Evolutionary conservation across 2,329 filamentous ascomycete genomes (phyloP).

Genomic region (Talaromyces sp.): DNA sequence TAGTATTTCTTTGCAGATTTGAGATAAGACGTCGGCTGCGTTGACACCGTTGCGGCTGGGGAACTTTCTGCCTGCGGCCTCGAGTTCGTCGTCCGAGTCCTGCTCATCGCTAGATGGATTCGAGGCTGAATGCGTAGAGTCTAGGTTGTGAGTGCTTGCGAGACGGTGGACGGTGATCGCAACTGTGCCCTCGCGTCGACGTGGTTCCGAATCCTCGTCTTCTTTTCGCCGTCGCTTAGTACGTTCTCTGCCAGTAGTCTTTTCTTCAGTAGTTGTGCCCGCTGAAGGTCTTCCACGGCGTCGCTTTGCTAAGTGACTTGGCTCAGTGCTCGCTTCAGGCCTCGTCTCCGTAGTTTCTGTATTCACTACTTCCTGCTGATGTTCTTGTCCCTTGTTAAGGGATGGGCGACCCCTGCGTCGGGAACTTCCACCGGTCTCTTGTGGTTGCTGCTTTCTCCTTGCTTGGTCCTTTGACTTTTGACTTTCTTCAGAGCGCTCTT

Average conservation of each 20-base stretch:
- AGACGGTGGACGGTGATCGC: slow-evolving; percentile 43
- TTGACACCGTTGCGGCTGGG: slow-evolving; percentile 47
- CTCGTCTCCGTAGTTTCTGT: slow-evolving; percentile 6
- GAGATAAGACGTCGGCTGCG: slow-evolving; percentile 50
- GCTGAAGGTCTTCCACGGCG: slow-evolving; percentile 13
- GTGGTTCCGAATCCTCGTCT: neutral
- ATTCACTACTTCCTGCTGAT: slow-evolving; percentile 23
- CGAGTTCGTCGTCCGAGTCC: slow-evolving; percentile 26
- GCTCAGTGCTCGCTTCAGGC: neutral
- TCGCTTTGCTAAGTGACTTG: slow-evolving; percentile 5
- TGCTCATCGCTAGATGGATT: slow-evolving; percentile 22
- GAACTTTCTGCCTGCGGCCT: slow-evolving; percentile 33
- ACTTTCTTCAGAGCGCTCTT: neutral
- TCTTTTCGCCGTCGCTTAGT: slow-evolving; percentile 11
- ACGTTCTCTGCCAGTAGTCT: neutral
- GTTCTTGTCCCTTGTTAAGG: slow-evolving; percentile 7
- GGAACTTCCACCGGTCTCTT: slow-evolving; percentile 16
- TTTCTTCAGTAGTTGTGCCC: neutral
- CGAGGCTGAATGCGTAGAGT: slow-evolving; percentile 19
- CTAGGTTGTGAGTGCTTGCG: slow-evolving; percentile 32
- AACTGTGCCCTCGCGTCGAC: slow-evolving; percentile 32
- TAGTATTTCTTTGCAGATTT: slow-evolving; percentile 50
- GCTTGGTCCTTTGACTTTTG: neutral
- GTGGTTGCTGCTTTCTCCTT: slow-evolving; percentile 10
- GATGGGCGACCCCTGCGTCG: slow-evolving; percentile 16